Evolutionary conservation across 2,329 filamentous ascomycete species (phyloP).

Genomic region (Byssothecium circinans): DNA sequence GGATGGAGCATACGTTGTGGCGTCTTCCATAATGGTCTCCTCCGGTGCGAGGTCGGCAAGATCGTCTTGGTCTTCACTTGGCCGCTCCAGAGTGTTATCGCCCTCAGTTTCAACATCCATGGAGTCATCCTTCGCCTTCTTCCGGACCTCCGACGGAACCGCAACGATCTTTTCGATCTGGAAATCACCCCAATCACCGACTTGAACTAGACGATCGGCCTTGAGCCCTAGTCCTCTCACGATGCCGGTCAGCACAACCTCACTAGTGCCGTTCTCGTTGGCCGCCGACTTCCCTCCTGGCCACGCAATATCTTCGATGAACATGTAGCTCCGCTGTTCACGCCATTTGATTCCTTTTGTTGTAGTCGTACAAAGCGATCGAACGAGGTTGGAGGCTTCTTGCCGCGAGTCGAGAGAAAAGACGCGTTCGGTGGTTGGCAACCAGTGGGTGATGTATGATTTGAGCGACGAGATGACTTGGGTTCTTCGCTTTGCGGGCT

Average conservation of each 20-base stretch:
- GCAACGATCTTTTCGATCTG: conserved; percentile 87
- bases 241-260: conserved; percentile 78
- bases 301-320: conserved; percentile 81
- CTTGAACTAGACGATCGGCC: conserved; percentile 83
- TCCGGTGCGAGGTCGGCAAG: conserved; percentile 84
- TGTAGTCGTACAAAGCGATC: conserved; percentile 86
- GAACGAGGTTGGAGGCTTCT: conserved; percentile 87
- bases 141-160: conserved; percentile 64
- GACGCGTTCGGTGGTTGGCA: conserved; percentile 87
- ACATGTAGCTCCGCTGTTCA: conserved; percentile 93
- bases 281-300: conserved; percentile 50
- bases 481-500: conserved; percentile 75
- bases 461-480: conserved; percentile 81
- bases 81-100: conserved; percentile 65
- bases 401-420: conserved; percentile 85
- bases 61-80: conserved; percentile 79
- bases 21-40: conserved; percentile 75
- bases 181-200: conserved; percentile 93
- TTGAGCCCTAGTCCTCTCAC: conserved; percentile 86
- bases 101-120: conserved; percentile 68
- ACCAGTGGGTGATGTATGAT: conserved; percentile 92
- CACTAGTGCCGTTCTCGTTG: conserved; percentile 53
- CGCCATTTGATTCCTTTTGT: conserved; percentile 96
- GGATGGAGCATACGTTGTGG: conserved; percentile 52
- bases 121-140: conserved; percentile 62